A percentile compares a stretch with the other conserved stretches of the same genome.
Evolutionary conservation across 805 yeast genomes (phyloP).

Genomic region (Candida rishiriensis): DNA sequence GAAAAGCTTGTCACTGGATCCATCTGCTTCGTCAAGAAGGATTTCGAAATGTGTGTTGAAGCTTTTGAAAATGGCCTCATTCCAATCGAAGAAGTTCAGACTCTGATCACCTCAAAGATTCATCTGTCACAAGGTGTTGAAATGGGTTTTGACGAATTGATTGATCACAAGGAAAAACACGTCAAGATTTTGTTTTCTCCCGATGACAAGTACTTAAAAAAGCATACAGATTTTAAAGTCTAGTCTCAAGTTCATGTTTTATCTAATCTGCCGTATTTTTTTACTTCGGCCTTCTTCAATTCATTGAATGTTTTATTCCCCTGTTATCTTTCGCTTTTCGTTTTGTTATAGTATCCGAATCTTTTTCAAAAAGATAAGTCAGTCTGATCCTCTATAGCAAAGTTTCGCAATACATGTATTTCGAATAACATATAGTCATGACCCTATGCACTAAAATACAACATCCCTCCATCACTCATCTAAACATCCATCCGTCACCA

Average conservation of each 20-base stretch:
- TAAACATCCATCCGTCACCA: conserved; percentile 64
- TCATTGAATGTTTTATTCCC: not conserved
- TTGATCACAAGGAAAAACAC: conserved; percentile 39
- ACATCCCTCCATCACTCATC: no score
- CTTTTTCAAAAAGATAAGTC: no score
- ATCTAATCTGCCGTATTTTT: no score
- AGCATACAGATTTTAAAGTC: no score
- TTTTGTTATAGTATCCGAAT: no score
- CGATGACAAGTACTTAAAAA: conserved; percentile 8
- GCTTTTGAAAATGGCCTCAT: conserved; percentile 37
- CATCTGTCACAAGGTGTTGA: conserved; percentile 36
- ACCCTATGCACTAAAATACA: not conserved
- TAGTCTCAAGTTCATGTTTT: no score
- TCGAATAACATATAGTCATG: not conserved
- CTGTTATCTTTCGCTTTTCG: no score
- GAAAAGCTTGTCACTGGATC: conserved; percentile 43
- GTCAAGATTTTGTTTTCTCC: conserved; percentile 43
- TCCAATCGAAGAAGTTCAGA: conserved; percentile 30
- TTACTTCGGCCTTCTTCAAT: not conserved
- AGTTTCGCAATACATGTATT: no score
- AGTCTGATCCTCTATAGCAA: no score
- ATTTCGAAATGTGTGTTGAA: conserved; percentile 39
- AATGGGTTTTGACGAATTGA: conserved; percentile 38
- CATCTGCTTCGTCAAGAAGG: conserved; percentile 39
- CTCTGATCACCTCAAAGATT: conserved; percentile 37